Evolutionary conservation across 371 early-diverging fungal species (phyloP).

Genomic region (Rhizopus stolonifer): DNA sequence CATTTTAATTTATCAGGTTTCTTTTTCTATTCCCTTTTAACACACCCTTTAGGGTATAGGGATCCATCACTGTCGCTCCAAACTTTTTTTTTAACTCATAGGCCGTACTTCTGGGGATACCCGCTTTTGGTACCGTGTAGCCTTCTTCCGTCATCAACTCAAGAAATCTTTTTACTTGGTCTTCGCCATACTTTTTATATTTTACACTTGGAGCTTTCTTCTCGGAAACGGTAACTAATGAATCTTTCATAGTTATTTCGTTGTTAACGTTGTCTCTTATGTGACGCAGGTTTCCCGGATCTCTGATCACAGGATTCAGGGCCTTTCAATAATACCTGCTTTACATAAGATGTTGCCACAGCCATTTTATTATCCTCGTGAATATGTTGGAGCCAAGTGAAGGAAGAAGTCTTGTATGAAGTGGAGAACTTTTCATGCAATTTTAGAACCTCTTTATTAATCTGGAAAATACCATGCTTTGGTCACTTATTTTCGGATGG

Average conservation of each 20-base stretch:
- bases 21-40: conserved; percentile 3
- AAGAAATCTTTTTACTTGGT: conserved; percentile 7
- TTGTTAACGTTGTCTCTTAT: conserved; percentile 2
- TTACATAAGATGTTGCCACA: too few relatives aligned
- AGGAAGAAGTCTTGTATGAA: too few relatives aligned
- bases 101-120: conserved; percentile 5
- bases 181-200: conserved; percentile 9
- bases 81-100: conserved; percentile 9
- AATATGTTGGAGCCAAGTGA: too few relatives aligned
- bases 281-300: too few relatives aligned
- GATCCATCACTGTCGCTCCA: conserved; percentile 9
- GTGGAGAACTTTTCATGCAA: too few relatives aligned
- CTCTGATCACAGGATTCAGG: too few relatives aligned
- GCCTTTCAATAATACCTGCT: too few relatives aligned
- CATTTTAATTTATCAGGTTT: conserved; percentile 6
- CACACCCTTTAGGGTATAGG: conserved; percentile 6
- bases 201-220: conserved; percentile 1
- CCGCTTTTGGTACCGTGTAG: conserved; percentile 7
- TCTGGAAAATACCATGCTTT: too few relatives aligned
- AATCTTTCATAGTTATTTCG: conserved; percentile 5
- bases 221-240: conserved; percentile 6
- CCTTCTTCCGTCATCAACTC: conserved; percentile 7
- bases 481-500: too few relatives aligned
- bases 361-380: too few relatives aligned
- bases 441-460: too few relatives aligned